phyloP scores from a whole-genome alignment of 495 filamentous ascomycete species.

The Daldinia vernicosa region DNA sequence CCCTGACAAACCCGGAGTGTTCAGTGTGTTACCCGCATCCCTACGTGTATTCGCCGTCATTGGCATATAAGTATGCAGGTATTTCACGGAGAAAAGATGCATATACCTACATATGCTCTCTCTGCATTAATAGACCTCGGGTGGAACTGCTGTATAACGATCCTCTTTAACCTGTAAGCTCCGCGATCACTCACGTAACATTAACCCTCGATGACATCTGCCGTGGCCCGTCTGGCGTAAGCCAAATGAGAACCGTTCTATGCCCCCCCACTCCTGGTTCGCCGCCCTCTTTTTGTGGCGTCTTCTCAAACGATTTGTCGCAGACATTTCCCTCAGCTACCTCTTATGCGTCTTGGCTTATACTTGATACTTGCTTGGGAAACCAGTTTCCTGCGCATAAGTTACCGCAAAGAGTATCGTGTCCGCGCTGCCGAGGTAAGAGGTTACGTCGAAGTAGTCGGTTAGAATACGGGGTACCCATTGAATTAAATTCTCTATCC shows the following conservation, averaged over 20 bases:
- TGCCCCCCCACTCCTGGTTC: background rate
- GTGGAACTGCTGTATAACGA: background rate
- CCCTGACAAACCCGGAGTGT: background rate
- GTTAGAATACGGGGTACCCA: background rate
- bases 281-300: background rate
- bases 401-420: background rate
- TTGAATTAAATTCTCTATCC: too few species aligned
- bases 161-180: conserved; percentile 9
- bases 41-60: conserved; percentile 1
- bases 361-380: background rate
- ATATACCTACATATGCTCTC: background rate
- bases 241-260: conserved; percentile 11
- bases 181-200: conserved; percentile 4
- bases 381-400: background rate
- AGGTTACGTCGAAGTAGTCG: background rate
- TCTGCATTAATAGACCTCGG: background rate
- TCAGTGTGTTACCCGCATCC: background rate
- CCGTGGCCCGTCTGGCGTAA: conserved; percentile 15
- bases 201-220: conserved; percentile 34
- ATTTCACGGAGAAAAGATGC: background rate
- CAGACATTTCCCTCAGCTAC: background rate
- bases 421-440: background rate
- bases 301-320: background rate
- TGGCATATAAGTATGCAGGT: background rate
- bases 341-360: background rate